A percentile compares a stretch with the other conserved stretches of the same genome.
phyloP scores from a whole-genome alignment of 2,329 filamentous ascomycete genomes.

The Chrysoporthe austroafricana region DNA sequence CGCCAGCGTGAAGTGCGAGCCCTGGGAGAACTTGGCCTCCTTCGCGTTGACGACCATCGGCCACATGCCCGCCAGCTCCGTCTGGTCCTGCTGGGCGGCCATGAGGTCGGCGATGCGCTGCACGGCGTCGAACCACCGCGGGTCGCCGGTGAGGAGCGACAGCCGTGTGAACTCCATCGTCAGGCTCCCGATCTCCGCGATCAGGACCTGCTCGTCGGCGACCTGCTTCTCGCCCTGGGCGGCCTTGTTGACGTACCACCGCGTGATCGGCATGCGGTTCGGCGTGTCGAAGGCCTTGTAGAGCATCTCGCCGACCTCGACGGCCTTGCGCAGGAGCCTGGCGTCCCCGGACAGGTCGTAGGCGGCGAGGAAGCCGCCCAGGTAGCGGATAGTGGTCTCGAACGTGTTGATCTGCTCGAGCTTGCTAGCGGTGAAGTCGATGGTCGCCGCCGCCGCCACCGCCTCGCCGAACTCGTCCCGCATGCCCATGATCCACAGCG shows the following conservation, averaged over 20 bases:
- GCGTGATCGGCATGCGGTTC: slow-evolving; percentile 38
- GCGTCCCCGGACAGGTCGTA: slow-evolving; percentile 37
- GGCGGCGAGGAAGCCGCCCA: slow-evolving; percentile 27
- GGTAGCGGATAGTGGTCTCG: slow-evolving; percentile 40
- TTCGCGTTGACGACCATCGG: slow-evolving; percentile 23
- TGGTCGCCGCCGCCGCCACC: slow-evolving; percentile 13
- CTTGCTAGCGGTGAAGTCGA: slow-evolving; percentile 25
- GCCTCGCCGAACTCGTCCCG: slow-evolving; percentile 24
- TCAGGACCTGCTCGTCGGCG: slow-evolving; percentile 31
- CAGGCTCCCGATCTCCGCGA: slow-evolving; percentile 39
- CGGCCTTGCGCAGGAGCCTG: slow-evolving; percentile 43
- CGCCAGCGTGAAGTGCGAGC: slow-evolving; percentile 41
- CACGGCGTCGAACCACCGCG: slow-evolving; percentile 39
- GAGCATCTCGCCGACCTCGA: slow-evolving; percentile 46
- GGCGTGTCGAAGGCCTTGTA: slow-evolving; percentile 39
- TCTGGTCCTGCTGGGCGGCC: slow-evolving; percentile 19
- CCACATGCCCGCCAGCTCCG: slow-evolving; percentile 26
- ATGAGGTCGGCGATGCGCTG: slow-evolving; percentile 36
- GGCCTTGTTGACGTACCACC: slow-evolving; percentile 35
- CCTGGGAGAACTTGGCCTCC: slow-evolving; percentile 24
- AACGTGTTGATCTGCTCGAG: slow-evolving; percentile 31
- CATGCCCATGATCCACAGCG: slow-evolving; percentile 28
- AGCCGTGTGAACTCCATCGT: slow-evolving; percentile 41
- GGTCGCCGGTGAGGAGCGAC: slow-evolving; percentile 37
- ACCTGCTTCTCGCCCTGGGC: slow-evolving; percentile 31